phyloP scores from a whole-genome alignment of 2,329 filamentous ascomycete species.

The Diaporthe humulicola region DNA sequence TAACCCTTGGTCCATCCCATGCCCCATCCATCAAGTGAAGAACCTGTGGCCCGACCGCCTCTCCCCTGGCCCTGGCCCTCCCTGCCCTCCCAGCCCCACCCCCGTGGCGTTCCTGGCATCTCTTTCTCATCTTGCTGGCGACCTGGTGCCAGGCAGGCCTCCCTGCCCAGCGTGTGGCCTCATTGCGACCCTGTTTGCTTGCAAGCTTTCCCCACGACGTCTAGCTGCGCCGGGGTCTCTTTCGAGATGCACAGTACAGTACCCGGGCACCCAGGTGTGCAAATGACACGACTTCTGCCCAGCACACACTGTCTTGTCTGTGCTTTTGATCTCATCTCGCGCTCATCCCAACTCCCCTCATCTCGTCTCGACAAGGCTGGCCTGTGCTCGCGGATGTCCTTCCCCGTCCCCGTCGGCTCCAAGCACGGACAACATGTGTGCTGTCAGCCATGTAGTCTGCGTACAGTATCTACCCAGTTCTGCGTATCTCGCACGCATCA shows the following conservation, averaged over 20 bases:
- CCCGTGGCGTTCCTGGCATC: not conserved
- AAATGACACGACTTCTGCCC: not conserved
- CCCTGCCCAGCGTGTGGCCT: conserved; percentile 10
- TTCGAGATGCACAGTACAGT: not conserved
- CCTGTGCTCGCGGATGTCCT: conserved; percentile 1
- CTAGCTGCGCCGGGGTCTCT: conserved; percentile 6
- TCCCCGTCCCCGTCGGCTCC: not conserved
- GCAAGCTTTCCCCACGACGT: conserved; percentile 24
- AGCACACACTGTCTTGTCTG: not conserved
- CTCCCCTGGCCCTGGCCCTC: too few relatives aligned
- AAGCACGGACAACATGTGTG: not conserved
- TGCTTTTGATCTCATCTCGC: not conserved
- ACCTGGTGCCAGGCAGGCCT: too few relatives aligned
- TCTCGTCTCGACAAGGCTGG: conserved; percentile 24
- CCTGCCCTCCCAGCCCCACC: not conserved
- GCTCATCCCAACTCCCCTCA: conserved; percentile 12
- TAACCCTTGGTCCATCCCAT: not conserved
- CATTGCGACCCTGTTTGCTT: not conserved
- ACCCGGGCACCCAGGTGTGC: too few relatives aligned
- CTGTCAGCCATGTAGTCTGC: not conserved
- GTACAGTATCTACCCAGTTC: too few relatives aligned
- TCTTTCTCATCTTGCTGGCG: conserved; percentile 13
- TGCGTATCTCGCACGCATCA: not conserved
- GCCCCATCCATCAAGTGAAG: not conserved
- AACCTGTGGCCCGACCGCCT: conserved; percentile 16